Conservation (phyloP, 1,139 yeast species). For the Ashbya aceris region DNA sequence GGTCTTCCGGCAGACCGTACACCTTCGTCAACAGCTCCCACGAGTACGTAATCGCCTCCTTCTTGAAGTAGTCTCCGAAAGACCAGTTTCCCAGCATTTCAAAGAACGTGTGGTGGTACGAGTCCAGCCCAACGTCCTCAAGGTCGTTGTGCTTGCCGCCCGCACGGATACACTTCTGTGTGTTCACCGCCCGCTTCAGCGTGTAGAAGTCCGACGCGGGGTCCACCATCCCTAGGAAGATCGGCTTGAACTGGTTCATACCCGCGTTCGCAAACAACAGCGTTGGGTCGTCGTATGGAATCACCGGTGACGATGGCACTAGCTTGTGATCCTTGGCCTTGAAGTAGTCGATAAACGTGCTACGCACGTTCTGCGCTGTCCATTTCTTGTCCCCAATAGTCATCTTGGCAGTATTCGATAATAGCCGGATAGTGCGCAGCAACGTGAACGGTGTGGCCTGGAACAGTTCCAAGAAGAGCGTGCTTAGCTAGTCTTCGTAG, state of each 20-base stretch:
- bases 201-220: slow-evolving; percentile 81
- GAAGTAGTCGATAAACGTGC: slow-evolving; percentile 78
- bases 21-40: slow-evolving; percentile 87
- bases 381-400: slow-evolving; percentile 36
- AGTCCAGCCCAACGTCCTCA: slow-evolving; percentile 96
- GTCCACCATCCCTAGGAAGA: slow-evolving; percentile 92
- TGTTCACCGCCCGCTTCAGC: slow-evolving; percentile 83
- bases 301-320: slow-evolving; percentile 88
- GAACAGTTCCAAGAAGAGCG: too few relatives aligned
- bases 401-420: slow-evolving; percentile 15
- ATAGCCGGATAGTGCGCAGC: slow-evolving; percentile 4
- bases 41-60: slow-evolving; percentile 78
- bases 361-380: slow-evolving; percentile 73
- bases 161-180: slow-evolving; percentile 97
- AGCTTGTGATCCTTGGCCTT: slow-evolving; percentile 59
- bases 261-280: slow-evolving; percentile 94
- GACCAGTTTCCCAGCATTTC: slow-evolving; percentile 99
- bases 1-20: slow-evolving; percentile 65
- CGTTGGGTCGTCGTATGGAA: slow-evolving; percentile 97
- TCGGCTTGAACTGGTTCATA: slow-evolving; percentile 97
- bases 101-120: slow-evolving; percentile 95
- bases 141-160: slow-evolving; percentile 99
- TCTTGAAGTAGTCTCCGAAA: slow-evolving; percentile 95
- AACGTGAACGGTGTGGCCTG: neutral
- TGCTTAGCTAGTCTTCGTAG: too few relatives aligned